phyloP scores from a whole-genome alignment of 306 rosid genomes.

The Echinosophora koreensis region DNA sequence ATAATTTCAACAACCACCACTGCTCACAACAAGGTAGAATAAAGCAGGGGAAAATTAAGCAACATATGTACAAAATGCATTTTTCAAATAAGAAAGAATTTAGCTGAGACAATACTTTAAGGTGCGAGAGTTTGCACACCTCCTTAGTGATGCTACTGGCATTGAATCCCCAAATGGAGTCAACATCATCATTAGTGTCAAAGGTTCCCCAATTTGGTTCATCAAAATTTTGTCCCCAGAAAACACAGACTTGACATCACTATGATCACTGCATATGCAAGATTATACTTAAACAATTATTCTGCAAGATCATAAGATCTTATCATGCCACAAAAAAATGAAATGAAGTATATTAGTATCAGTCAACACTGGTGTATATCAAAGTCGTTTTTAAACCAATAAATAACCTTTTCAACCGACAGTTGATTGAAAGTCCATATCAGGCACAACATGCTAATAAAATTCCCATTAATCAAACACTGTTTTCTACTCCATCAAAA shows the following conservation, averaged over 20 bases:
- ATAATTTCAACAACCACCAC: slow-evolving; percentile 22
- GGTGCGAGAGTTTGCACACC: slow-evolving; percentile 57
- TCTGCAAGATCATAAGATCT: slow-evolving; percentile 33
- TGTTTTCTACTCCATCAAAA: neutral
- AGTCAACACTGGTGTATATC: slow-evolving; percentile 1
- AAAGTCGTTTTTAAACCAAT: slow-evolving; percentile 27
- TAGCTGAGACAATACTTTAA: slow-evolving; percentile 26
- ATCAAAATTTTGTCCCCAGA: slow-evolving; percentile 73
- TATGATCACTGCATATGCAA: slow-evolving; percentile 70
- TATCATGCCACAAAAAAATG: neutral
- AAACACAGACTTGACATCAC: slow-evolving; percentile 71
- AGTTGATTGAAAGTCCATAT: slow-evolving; percentile 17
- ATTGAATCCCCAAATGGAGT: slow-evolving; percentile 92
- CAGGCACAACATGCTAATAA: neutral
- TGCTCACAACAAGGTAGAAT: slow-evolving; percentile 12
- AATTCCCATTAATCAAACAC: slow-evolving; percentile 16
- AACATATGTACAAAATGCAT: neutral
- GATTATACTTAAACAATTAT: slow-evolving; percentile 35
- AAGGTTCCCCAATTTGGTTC: slow-evolving; percentile 91
- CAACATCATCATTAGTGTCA: slow-evolving; percentile 83
- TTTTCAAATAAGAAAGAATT: slow-evolving; percentile 34
- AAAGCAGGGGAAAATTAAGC: slow-evolving; percentile 5
- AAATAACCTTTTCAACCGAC: slow-evolving; percentile 17
- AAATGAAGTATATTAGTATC: slow-evolving; percentile 23
- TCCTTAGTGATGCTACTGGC: slow-evolving; percentile 65